Evolutionary conservation across 2,329 filamentous ascomycete species (phyloP).

Genomic region (Colletotrichum eremochloae): DNA sequence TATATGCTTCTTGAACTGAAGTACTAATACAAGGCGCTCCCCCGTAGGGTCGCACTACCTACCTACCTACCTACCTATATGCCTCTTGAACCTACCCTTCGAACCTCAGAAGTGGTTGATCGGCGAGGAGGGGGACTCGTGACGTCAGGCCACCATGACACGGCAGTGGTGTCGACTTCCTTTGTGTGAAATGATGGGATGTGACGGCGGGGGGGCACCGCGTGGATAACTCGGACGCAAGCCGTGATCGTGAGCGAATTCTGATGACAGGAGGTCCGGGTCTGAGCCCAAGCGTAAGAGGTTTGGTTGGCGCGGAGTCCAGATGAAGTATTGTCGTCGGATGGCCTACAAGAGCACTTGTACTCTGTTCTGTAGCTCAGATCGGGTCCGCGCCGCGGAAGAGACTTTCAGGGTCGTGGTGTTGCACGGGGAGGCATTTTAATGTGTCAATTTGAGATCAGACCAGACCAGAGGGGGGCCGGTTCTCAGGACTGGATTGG

Average conservation of each 20-base stretch:
- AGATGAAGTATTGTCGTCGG: not conserved
- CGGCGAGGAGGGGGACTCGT: slow-evolving; percentile 16
- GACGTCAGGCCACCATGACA: slow-evolving; percentile 40
- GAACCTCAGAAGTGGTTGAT: not conserved
- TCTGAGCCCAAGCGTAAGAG: not conserved
- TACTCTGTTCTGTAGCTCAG: not conserved
- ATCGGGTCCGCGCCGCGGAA: not conserved
- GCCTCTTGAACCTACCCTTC: not conserved
- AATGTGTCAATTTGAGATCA: slow-evolving; percentile 25
- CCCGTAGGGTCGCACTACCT: too few species aligned
- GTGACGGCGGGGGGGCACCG: not conserved
- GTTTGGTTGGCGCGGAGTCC: not conserved
- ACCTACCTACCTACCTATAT: slow-evolving; percentile 10
- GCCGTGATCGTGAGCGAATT: not conserved
- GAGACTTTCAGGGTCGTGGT: slow-evolving; percentile 11
- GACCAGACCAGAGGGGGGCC: not conserved
- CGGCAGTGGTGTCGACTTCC: slow-evolving; percentile 14
- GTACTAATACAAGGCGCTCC: too few species aligned
- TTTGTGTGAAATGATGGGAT: not conserved
- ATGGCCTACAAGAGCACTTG: not conserved
- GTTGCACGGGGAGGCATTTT: slow-evolving; percentile 17
- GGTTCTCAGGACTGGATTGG: not conserved
- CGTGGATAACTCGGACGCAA: slow-evolving; percentile 16
- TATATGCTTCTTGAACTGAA: slow-evolving; percentile 18
- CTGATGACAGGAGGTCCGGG: not conserved